Evolutionary conservation across 257 asterid genomes (phyloP).

Genomic region (Gentiana macrophylla): DNA sequence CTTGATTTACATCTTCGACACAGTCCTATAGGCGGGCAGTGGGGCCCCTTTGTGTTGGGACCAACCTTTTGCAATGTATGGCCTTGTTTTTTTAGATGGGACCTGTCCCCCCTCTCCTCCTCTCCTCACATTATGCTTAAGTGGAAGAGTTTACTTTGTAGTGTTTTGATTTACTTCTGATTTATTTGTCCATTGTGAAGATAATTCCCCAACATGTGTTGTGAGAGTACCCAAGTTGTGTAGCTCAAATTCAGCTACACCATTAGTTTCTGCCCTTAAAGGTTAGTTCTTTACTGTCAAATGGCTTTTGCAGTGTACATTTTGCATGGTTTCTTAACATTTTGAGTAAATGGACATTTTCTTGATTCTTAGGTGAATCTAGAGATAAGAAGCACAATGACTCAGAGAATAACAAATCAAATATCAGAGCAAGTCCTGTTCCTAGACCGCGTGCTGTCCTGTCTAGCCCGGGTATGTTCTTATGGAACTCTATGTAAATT

Average conservation of each 20-base stretch:
- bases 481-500: not conserved
- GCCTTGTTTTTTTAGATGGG: too few species aligned
- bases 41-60: too few species aligned
- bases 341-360: not conserved
- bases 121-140: too few species aligned
- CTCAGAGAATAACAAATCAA: constrained; percentile 29
- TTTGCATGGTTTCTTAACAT: constrained; percentile 1
- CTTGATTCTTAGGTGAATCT: constrained; percentile 22
- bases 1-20: too few species aligned
- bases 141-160: too few species aligned
- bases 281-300: constrained; percentile 22
- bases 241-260: constrained; percentile 43
- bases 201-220: constrained; percentile 51
- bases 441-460: constrained; percentile 94
- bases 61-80: too few species aligned
- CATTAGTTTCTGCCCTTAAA: constrained; percentile 24
- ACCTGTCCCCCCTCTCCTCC: too few species aligned
- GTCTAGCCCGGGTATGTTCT: constrained; percentile 70
- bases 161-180: not conserved
- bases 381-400: constrained; percentile 21
- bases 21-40: too few species aligned
- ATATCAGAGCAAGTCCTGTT: constrained; percentile 44
- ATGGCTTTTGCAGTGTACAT: not conserved
- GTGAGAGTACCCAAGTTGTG: constrained; percentile 53
- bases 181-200: constrained; percentile 22